Evolutionary conservation across 345 rosid genomes (phyloP), one percentile per base, ranked within the genome.

Genomic region (Theobroma cacao): DNA sequence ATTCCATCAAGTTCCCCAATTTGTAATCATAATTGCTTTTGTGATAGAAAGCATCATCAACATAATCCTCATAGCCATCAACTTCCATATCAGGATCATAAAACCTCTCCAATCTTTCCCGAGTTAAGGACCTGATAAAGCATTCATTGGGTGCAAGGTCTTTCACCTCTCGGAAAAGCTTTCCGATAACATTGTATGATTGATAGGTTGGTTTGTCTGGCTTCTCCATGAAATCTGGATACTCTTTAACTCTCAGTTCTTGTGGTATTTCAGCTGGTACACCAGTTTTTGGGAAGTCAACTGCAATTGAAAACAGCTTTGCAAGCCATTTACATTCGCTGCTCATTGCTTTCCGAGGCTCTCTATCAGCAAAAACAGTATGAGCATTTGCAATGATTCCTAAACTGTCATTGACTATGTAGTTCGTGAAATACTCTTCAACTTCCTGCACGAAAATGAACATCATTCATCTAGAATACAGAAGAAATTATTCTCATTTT

Each of bases 141-240:
- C 75, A 72, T 22, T 74, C 43, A 0, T 77, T 74, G 12, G 88
- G 85, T 36, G 85, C 82, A 43, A 85, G 75, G 64, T 77, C 85
- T 72, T 80, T 86, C 8, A 88, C 88, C 78, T 82, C 89, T 63
- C 91, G 82, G 40, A 79, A 91, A 58, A 91, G 91, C 82, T 86
- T 89, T 53, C 92, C 93, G 0, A 91, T 80, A 55, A 86, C 83
- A 7, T 63, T 62, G 3, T 43, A 30, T 0, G 93, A 91, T 70
- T 72, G 82, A 12, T 91, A 89, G 1, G 90, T 83, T 0, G 68
- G 36, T 22, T 88, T 87, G 36, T 87, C 85, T 0, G 69, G 78
- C 72, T 88, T 91, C 63, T 87, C 93, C 93, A 91, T 91, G 85
- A 86, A 89, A 81, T 91, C 90, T 1, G 93, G 95, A 79, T 81